Conservation (phyloP, 345 rosid species). For the Leavenworthia alabamica region DNA sequence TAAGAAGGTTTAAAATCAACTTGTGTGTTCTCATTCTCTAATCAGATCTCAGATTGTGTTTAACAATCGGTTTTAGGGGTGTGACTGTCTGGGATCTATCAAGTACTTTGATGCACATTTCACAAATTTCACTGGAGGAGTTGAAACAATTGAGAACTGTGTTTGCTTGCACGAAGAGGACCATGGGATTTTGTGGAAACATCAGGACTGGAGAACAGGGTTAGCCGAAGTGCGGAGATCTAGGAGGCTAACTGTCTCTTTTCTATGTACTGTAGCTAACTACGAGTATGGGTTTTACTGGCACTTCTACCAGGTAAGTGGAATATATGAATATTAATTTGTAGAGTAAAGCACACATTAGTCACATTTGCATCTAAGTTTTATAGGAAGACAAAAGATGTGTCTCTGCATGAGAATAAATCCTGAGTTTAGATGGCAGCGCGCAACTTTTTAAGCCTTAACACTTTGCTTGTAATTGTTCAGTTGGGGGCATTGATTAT, state of each 20-base stretch:
- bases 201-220: conserved; percentile 97
- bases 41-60: conserved; percentile 1
- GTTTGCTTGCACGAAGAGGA: conserved; percentile 94
- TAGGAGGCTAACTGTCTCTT: conserved; percentile 74
- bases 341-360: not conserved
- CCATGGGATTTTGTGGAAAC: conserved; percentile 89
- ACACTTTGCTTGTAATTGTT: not conserved
- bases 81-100: conserved; percentile 83
- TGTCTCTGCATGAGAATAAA: not conserved
- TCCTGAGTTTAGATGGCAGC: conserved; percentile 3
- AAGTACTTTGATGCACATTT: conserved; percentile 91
- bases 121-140: conserved; percentile 82
- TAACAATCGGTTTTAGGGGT: conserved; percentile 43
- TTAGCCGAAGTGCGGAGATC: conserved; percentile 92
- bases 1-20: conserved; percentile 49
- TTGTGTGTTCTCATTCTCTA: conserved; percentile 15
- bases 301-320: conserved; percentile 88
- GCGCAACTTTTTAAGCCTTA: not conserved
- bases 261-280: conserved; percentile 80
- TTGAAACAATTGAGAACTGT: conserved; percentile 86
- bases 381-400: not conserved
- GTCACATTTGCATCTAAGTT: not conserved
- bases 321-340: conserved; percentile 2
- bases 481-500: conserved; percentile 3
- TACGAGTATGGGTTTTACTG: conserved; percentile 89